phyloP scores from a whole-genome alignment of 1,139 yeast genomes.

The Kodamaea anthophila region DNA sequence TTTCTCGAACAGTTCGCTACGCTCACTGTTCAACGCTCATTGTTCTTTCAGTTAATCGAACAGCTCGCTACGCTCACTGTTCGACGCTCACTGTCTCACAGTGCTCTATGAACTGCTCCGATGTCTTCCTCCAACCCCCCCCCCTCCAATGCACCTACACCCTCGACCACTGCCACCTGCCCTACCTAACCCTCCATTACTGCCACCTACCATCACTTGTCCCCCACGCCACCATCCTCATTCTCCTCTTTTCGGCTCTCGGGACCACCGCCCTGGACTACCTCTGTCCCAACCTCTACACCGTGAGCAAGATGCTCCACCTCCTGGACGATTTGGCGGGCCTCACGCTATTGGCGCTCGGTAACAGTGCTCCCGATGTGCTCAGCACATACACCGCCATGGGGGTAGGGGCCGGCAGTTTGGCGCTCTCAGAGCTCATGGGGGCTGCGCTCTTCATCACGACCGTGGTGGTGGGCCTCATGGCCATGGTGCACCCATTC shows the following conservation, averaged over 20 bases:
- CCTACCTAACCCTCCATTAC: too few relatives aligned
- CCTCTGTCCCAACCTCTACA: constrained; percentile 66
- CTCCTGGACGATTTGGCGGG: constrained; percentile 81
- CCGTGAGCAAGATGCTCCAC: constrained; percentile 52
- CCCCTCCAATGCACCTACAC: too few relatives aligned
- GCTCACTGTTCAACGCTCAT: too few relatives aligned
- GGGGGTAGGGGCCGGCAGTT: constrained; percentile 56
- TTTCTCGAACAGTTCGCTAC: too few relatives aligned
- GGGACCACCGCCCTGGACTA: constrained; percentile 74
- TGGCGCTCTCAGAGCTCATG: constrained; percentile 82
- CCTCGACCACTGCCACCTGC: constrained; percentile 14
- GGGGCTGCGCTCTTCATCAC: constrained; percentile 83
- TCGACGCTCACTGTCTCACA: too few relatives aligned
- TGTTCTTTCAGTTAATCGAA: too few relatives aligned
- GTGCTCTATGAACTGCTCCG: too few relatives aligned
- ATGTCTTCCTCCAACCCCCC: too few relatives aligned
- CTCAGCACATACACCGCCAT: constrained; percentile 80
- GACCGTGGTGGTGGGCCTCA: constrained; percentile 67
- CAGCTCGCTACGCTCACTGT: too few relatives aligned
- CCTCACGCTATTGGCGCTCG: constrained; percentile 79
- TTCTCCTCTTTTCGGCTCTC: constrained; percentile 49
- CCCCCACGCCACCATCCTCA: constrained; percentile 21
- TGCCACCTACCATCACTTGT: too few relatives aligned
- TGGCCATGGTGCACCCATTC: constrained; percentile 67
- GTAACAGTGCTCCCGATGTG: constrained; percentile 91